Evolutionary conservation across 257 asterid species (phyloP).

Genomic region (Petunia secreta): DNA sequence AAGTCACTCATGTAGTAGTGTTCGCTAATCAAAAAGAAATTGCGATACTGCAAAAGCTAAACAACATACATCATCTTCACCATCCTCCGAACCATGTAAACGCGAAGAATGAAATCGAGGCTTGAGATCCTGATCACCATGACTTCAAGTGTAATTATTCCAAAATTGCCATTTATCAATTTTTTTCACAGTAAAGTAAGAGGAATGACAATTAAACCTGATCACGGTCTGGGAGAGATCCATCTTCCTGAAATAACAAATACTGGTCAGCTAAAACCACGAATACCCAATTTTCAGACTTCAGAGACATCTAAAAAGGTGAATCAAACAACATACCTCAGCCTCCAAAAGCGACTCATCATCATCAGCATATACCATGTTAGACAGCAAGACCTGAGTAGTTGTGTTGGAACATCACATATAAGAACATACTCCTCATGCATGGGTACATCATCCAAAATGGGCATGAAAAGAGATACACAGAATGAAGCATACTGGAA

Average conservation of each 20-base stretch:
- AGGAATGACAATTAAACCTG: slow-evolving; percentile 60
- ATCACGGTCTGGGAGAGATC: slow-evolving; percentile 93
- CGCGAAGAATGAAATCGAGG: slow-evolving; percentile 99
- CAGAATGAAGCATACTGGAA: slow-evolving; percentile 67
- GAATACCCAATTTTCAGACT: slow-evolving; percentile 8
- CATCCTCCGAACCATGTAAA: slow-evolving; percentile 91
- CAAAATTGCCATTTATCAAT: background rate
- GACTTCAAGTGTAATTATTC: background rate
- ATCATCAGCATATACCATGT: slow-evolving; percentile 96
- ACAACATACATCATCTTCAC: slow-evolving; percentile 74
- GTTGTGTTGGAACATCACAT: slow-evolving; percentile 17
- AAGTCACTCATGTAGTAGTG: too few species aligned
- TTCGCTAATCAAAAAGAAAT: background rate
- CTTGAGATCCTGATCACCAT: slow-evolving; percentile 70
- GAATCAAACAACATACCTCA: slow-evolving; percentile 60
- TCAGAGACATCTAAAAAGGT: slow-evolving; percentile 22
- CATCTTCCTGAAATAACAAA: slow-evolving; percentile 80
- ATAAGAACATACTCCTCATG: slow-evolving; percentile 1
- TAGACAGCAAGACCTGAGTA: slow-evolving; percentile 73
- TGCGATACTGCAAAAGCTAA: background rate
- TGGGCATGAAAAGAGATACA: background rate
- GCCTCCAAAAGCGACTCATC: slow-evolving; percentile 93
- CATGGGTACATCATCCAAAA: slow-evolving; percentile 12
- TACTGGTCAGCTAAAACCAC: slow-evolving; percentile 28
- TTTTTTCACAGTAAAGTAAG: background rate